Conservation (phyloP, 2,329 filamentous ascomycete species). For the Colletotrichum lini region DNA sequence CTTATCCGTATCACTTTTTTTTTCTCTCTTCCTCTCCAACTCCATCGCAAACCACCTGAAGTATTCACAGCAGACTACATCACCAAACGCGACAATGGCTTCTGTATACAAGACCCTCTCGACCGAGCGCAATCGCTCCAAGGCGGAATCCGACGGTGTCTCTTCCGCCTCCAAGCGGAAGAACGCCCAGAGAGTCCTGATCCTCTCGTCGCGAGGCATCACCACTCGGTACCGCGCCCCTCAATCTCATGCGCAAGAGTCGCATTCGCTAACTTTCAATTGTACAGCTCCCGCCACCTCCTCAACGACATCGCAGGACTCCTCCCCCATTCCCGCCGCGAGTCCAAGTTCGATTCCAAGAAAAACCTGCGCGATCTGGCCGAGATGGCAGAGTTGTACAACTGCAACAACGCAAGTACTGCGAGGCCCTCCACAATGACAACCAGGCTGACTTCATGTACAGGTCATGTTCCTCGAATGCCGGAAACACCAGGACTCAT, state of each 20-base stretch:
- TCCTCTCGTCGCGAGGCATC: conserved; percentile 92
- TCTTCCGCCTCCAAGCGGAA: conserved; percentile 66
- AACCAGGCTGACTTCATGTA: conserved; percentile 86
- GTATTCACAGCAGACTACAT: no score
- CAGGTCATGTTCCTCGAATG: conserved; percentile 79
- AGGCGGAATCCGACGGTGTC: conserved; percentile 64
- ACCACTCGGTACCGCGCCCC: conserved; percentile 59
- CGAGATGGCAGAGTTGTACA: conserved; percentile 80
- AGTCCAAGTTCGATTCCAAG: conserved; percentile 83
- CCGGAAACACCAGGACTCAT: conserved; percentile 54
- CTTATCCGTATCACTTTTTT: no score
- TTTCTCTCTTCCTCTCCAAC: background rate
- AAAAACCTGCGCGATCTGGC: conserved; percentile 88
- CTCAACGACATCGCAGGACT: conserved; percentile 90
- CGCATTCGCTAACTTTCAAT: conserved; percentile 21
- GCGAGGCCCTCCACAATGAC: conserved; percentile 84
- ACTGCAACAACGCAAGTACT: conserved; percentile 82
- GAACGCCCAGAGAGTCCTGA: conserved; percentile 78
- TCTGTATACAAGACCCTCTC: conserved; percentile 83
- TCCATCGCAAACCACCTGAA: no score
- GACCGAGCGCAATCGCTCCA: conserved; percentile 56
- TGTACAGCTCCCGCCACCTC: conserved; percentile 86
- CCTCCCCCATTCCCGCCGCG: conserved; percentile 80
- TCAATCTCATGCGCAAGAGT: background rate
- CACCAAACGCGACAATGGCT: conserved; percentile 65